Evolutionary conservation across 805 yeast genomes (phyloP).

Genomic region (Lipomyces yamanashiensis): DNA sequence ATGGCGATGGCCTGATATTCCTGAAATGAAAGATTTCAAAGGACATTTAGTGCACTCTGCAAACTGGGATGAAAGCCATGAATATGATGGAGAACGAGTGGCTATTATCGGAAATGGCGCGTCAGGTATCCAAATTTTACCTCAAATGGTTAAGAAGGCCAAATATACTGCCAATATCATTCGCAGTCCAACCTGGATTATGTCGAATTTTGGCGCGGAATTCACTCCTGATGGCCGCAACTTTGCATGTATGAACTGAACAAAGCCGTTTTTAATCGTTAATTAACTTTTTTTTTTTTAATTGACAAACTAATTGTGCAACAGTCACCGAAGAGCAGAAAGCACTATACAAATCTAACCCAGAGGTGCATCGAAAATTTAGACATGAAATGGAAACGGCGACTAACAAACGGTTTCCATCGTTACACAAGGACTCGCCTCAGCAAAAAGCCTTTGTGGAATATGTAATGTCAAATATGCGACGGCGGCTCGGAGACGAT

Average conservation of each 20-base stretch:
- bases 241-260: conserved; percentile 5
- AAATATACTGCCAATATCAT: conserved; percentile 36
- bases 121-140: conserved; percentile 46
- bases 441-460: conserved; percentile 18
- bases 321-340: conserved; percentile 25
- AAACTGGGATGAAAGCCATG: conserved; percentile 28
- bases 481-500: conserved; percentile 4
- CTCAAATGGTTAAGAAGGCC: conserved; percentile 38
- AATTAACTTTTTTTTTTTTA: background rate
- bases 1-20: conserved; percentile 41
- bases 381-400: conserved; percentile 38
- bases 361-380: conserved; percentile 32
- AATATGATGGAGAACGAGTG: conserved; percentile 35
- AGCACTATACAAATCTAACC: conserved; percentile 24
- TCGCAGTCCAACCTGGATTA: conserved; percentile 35
- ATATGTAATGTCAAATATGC: conserved; percentile 10
- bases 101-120: conserved; percentile 48
- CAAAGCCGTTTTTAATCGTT: too few relatives aligned
- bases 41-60: conserved; percentile 44
- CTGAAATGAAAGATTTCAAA: conserved; percentile 41
- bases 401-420: conserved; percentile 18
- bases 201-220: conserved; percentile 21
- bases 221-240: conserved; percentile 23
- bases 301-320: background rate
- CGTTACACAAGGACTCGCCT: conserved; percentile 12